Evolutionary conservation across 2,329 filamentous ascomycete species (phyloP).

Genomic region (Colletotrichum cordylinicola): DNA sequence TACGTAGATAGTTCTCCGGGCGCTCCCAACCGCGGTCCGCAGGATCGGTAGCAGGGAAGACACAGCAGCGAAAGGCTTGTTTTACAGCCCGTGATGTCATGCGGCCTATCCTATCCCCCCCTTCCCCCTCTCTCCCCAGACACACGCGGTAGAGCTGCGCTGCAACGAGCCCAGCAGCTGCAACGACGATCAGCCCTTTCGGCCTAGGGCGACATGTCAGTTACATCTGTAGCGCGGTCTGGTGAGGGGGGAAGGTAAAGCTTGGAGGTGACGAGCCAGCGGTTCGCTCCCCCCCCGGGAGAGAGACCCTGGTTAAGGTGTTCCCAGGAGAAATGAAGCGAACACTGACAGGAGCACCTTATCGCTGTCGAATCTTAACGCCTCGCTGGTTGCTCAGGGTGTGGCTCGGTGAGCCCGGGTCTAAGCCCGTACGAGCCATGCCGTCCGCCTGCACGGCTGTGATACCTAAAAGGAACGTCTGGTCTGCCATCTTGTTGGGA

Average conservation of each 20-base stretch:
- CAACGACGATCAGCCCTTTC: neutral
- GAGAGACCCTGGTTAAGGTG: neutral
- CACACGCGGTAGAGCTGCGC: neutral
- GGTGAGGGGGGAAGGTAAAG: neutral
- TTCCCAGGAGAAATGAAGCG: neutral
- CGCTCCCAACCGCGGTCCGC: neutral
- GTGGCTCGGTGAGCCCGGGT: neutral
- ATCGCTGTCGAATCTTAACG: neutral
- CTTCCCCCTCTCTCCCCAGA: neutral
- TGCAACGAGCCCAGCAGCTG: neutral
- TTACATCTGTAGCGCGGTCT: neutral
- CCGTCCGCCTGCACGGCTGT: neutral
- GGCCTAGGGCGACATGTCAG: neutral
- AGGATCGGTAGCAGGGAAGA: neutral
- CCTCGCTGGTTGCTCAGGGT: neutral
- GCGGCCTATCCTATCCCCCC: neutral
- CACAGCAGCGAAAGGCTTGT: conserved; percentile 6
- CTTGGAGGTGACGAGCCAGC: neutral
- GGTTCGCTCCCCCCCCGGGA: neutral
- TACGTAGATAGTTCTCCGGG: neutral
- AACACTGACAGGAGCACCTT: neutral
- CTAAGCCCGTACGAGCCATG: neutral
- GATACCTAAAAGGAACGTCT: neutral
- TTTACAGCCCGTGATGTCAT: conserved; percentile 13
- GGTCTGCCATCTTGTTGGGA: neutral